Base-by-base conservation (phyloP, 23 red algal species). In the Gracilaria domingensis region DNA sequence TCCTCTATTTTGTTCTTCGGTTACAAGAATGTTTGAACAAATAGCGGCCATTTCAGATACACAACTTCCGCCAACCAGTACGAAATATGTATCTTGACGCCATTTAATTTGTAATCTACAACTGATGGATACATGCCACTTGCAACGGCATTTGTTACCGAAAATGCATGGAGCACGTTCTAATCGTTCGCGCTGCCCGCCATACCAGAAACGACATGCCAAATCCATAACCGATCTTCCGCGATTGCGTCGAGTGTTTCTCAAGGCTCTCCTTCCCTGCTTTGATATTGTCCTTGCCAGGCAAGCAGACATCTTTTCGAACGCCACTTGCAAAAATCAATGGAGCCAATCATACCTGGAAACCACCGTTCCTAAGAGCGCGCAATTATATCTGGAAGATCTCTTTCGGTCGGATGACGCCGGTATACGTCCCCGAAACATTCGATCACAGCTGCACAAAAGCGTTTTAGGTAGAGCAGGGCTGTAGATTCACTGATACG, bases 391-490 rank as follows among this genome's bases (percentile, higher is more conserved):
- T 21, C 34, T 13, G 28, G 37, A 3, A 84, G 14, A 35, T 66
- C 80, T n/a, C 17, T 40, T 26, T 62, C 16, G 3, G 80, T 64
- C 30, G 80, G 53, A 24, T 2, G 18, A 32, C 80, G 80, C 28
- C 62, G 56, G 39, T 84, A 84, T 48, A 65, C 80, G 14, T 84
- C 51, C 18, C 51, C 49, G 38, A 84, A 84, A 13, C 37, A 62
- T n/a, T n/a, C n/a, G n/a, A n/a, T 65, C 12, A n/a, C 14, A 67
- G 57, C 5, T 65, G 11, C n/a, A 18, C 48, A 20, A 30, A 34
- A 40, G 8, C 29, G 4, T 26, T n/a, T n/a, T n/a, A 84, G 65
- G 32, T 84, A 13, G 36, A 0, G 1, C 80, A 84, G 20, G 26
- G 80, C 60, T 18, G 80, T 66, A 14, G 29, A 32, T 5, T 17